Conservation (phyloP, 495 filamentous ascomycete species). For the Talaromyces ruber region DNA sequence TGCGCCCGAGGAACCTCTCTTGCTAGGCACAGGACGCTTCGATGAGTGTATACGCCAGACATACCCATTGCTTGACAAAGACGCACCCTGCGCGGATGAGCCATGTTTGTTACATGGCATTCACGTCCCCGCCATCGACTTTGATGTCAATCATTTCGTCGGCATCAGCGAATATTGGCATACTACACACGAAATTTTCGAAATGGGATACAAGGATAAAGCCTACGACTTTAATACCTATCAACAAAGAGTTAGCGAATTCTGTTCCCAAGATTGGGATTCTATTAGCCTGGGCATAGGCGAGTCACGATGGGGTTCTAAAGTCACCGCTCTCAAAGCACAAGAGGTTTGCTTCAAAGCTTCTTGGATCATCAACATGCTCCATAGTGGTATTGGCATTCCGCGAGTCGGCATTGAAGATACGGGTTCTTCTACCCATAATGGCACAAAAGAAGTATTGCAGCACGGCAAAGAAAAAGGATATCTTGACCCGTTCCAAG, state of each 20-base stretch:
- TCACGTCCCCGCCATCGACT: constrained; percentile 93
- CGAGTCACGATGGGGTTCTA: constrained; percentile 63
- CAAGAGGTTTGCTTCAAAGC: constrained; percentile 95
- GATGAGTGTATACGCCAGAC: constrained; percentile 76
- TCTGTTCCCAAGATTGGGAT: constrained; percentile 78
- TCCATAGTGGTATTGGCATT: constrained; percentile 93
- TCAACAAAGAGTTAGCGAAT: constrained; percentile 73
- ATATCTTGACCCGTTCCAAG: constrained; percentile 81
- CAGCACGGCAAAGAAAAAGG: constrained; percentile 67
- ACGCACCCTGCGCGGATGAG: constrained; percentile 69
- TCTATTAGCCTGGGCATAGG: constrained; percentile 57
- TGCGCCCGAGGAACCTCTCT: constrained; percentile 26
- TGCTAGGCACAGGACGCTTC: constrained; percentile 80
- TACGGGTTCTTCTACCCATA: constrained; percentile 39
- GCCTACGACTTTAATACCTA: constrained; percentile 90
- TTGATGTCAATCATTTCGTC: constrained; percentile 95
- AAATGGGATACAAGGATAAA: constrained; percentile 68
- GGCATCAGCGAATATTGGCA: constrained; percentile 99
- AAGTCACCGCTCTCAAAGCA: constrained; percentile 64
- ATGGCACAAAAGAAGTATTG: constrained; percentile 67
- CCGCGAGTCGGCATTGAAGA: constrained; percentile 80
- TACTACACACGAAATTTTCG: constrained; percentile 91
- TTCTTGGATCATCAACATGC: constrained; percentile 91
- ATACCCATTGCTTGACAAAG: constrained; percentile 83
- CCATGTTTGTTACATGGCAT: constrained; percentile 85